Conservation (phyloP, 2,329 filamentous ascomycete species). For the Fusarium sp. region DNA sequence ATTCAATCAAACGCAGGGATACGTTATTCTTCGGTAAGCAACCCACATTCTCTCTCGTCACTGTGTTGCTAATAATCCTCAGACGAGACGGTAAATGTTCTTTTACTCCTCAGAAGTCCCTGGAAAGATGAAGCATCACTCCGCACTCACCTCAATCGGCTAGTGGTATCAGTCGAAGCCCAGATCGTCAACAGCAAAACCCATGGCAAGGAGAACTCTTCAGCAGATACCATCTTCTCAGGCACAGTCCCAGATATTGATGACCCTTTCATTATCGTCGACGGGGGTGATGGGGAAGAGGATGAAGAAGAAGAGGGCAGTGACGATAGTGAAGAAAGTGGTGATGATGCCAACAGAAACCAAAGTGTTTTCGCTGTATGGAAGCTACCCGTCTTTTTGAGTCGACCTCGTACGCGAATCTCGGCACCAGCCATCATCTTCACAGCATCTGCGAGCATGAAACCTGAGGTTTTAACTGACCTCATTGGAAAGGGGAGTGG, state of each 20-base stretch:
- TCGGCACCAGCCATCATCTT: conserved; percentile 74
- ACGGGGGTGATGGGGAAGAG: conserved; percentile 45
- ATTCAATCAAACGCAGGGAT: conserved; percentile 68
- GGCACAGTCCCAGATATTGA: conserved; percentile 58
- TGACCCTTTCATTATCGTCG: conserved; percentile 60
- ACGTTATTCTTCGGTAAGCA: conserved; percentile 75
- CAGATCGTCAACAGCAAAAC: conserved; percentile 67
- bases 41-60: conserved; percentile 50
- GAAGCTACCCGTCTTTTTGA: conserved; percentile 67
- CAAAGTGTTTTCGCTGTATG: conserved; percentile 64
- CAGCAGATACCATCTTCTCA: conserved; percentile 68
- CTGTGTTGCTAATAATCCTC: conserved; percentile 34
- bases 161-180: conserved; percentile 73
- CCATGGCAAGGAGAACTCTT: conserved; percentile 55
- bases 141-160: conserved; percentile 65
- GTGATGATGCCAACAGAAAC: conserved; percentile 12
- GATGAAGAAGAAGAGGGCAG: conserved; percentile 40
- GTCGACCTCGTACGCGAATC: conserved; percentile 68
- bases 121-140: conserved; percentile 65
- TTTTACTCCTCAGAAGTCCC: conserved; percentile 72
- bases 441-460: conserved; percentile 66
- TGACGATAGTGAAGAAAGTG: conserved; percentile 43
- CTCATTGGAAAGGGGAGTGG: conserved; percentile 54
- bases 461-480: conserved; percentile 52
- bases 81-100: conserved; percentile 78